Evolutionary conservation across 805 yeast species (phyloP), one percentile per base, ranked within the genome.

Genomic region (Saccharomycopsis javanensis): DNA sequence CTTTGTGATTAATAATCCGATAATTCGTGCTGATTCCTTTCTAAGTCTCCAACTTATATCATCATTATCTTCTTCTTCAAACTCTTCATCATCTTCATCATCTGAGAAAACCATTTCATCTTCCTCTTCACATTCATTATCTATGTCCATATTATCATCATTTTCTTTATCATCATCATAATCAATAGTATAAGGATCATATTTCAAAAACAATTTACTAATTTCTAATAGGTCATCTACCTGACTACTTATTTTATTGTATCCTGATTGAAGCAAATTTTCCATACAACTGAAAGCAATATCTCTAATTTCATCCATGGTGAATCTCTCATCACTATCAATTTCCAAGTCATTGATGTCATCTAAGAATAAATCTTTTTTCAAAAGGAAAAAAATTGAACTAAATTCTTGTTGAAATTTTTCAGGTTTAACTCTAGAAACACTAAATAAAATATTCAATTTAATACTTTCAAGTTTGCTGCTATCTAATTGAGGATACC

Each of bases 31-130:
- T 13, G 58, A 30, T 33, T 53, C 33, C 34, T 57, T 60, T 48
- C 62, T 52, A 16, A 60, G 33, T 28, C 59, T 28, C 58, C 58
- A 60, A 51, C 61, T 57, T 10, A 59, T 46, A 37, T 57, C 62
- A 23, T 57, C 60, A 31, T 56, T 50, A 16, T 28, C 55, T 7
- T 51, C 59, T 7, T 53, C 57, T 35, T 50, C 60, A 42, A 42
- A 42, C 18, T 59, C 57, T 11, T 45, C 50, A 33, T 56, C 31
- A 4, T 46, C 51, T 15, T 54, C 54, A 23, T 55, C 59, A 35
- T 57, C 60, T 16, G 57, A 55, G 16, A 57, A 57, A 16, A 48
- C 33, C 16, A 46, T 37, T 42, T 55, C 58, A 27, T 53, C 58
- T 6, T 59, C 61, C 28, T 37, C 51, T 30, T 51, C 55, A 31